phyloP scores from a whole-genome alignment of 1,284 basidiomycete species.

The Cryptococcus sp. region DNA sequence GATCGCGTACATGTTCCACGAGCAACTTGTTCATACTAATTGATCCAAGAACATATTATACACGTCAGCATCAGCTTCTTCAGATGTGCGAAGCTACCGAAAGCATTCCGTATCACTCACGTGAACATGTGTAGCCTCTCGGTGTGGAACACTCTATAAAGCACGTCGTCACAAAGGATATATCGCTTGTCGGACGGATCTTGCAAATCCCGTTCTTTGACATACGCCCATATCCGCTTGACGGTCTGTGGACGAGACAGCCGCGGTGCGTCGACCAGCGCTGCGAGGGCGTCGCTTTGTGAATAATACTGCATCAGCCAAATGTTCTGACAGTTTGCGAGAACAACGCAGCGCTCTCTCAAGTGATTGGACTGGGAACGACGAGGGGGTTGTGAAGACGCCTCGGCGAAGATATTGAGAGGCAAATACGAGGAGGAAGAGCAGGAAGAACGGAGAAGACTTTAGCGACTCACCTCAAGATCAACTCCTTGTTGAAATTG shows the following conservation, averaged over 20 bases:
- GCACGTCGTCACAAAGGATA: constrained; percentile 56
- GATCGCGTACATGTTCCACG: constrained; percentile 41
- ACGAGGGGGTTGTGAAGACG: not conserved
- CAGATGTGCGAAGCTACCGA: not conserved
- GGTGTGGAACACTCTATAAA: constrained; percentile 55
- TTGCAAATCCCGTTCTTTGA: constrained; percentile 57
- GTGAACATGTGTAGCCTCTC: constrained; percentile 55
- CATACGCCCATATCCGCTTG: constrained; percentile 59
- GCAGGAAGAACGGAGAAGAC: not conserved
- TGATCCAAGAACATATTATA: not conserved
- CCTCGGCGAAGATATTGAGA: not conserved
- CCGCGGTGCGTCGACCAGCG: constrained; percentile 37
- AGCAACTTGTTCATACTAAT: constrained; percentile 53
- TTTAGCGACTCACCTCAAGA: constrained; percentile 42
- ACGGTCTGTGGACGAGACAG: constrained; percentile 57
- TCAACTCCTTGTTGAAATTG: constrained; percentile 52
- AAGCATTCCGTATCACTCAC: constrained; percentile 25
- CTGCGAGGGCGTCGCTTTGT: constrained; percentile 40
- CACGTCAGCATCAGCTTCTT: not conserved
- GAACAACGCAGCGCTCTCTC: not conserved
- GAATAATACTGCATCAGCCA: not conserved
- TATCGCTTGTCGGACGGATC: constrained; percentile 56
- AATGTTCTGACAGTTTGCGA: not conserved
- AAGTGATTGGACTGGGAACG: not conserved
- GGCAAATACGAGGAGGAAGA: not conserved